Evolutionary conservation across 176 grass and related monocot species (phyloP).

Genomic region (Triticum timopheevii): DNA sequence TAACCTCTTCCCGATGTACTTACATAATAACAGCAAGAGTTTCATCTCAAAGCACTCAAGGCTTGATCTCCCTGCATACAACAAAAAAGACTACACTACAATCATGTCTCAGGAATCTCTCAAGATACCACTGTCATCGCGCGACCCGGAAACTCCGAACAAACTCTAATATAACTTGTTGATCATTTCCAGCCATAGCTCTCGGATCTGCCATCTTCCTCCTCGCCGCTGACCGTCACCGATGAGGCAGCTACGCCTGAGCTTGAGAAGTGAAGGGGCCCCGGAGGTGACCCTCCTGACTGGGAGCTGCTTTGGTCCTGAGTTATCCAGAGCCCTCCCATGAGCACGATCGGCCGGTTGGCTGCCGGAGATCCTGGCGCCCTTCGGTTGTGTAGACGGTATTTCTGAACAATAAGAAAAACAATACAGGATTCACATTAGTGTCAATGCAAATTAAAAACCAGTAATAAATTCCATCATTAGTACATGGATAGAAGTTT

Average conservation of each 20-base stretch:
- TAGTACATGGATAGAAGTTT: not conserved
- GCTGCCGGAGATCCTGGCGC: constrained; percentile 14
- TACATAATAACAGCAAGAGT: constrained; percentile 17
- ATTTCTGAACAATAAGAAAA: constrained; percentile 64
- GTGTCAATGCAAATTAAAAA: not conserved
- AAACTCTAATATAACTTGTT: not conserved
- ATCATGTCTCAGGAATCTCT: not conserved
- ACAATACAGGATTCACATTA: constrained; percentile 10
- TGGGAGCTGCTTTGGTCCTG: constrained; percentile 69
- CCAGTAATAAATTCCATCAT: not conserved
- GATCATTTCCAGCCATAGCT: constrained; percentile 82
- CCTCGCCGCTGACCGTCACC: constrained; percentile 56
- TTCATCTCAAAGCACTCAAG: constrained; percentile 43
- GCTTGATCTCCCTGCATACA: constrained; percentile 48
- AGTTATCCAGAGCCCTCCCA: constrained; percentile 52
- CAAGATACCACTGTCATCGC: not conserved
- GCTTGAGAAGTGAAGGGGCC: constrained; percentile 55
- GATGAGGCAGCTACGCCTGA: constrained; percentile 60
- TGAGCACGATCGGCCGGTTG: constrained; percentile 39
- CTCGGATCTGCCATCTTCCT: constrained; percentile 75
- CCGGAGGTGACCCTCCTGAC: constrained; percentile 68
- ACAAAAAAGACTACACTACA: constrained; percentile 35
- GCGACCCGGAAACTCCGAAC: constrained; percentile 4
- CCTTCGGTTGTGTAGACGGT: constrained; percentile 79
- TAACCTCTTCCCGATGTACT: constrained; percentile 43